Evolutionary conservation across 495 filamentous ascomycete genomes (phyloP).

Genomic region (Talaromyces trachyspermus): DNA sequence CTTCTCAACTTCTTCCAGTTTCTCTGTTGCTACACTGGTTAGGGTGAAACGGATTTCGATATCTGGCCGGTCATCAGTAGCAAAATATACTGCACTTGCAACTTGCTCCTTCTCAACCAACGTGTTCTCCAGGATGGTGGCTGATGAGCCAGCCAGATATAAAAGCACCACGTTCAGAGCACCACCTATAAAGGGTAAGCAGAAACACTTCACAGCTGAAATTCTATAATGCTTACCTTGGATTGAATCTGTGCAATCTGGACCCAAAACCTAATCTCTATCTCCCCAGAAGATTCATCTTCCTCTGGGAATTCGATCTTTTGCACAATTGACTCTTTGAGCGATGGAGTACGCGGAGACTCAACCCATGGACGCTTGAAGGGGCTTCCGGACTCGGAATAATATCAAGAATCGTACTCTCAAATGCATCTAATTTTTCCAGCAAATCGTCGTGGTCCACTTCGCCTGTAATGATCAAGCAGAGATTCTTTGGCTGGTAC

Average conservation of each 20-base stretch:
- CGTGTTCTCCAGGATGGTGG: slow-evolving; percentile 82
- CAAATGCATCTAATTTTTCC: slow-evolving; percentile 75
- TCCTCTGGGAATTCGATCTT: slow-evolving; percentile 92
- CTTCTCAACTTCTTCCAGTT: slow-evolving; percentile 73
- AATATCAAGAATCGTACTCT: slow-evolving; percentile 73
- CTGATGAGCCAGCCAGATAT: slow-evolving; percentile 87
- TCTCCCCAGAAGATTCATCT: slow-evolving; percentile 85
- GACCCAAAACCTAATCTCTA: slow-evolving; percentile 81
- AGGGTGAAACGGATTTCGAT: slow-evolving; percentile 76
- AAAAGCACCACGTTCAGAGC: slow-evolving; percentile 70
- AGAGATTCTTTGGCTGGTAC: slow-evolving; percentile 97
- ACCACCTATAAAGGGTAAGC: slow-evolving; percentile 34
- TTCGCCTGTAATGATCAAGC: slow-evolving; percentile 81
- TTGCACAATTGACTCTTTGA: slow-evolving; percentile 62
- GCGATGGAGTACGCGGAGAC: slow-evolving; percentile 63
- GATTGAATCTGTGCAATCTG: slow-evolving; percentile 58
- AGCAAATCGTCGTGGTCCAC: slow-evolving; percentile 77
- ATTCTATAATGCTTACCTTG: slow-evolving; percentile 32
- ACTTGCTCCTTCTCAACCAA: slow-evolving; percentile 92
- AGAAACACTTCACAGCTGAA: neutral
- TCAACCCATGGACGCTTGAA: slow-evolving; percentile 91
- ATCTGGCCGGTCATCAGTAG: slow-evolving; percentile 68
- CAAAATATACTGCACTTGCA: slow-evolving; percentile 72
- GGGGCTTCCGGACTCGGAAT: slow-evolving; percentile 66
- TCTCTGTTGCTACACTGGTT: slow-evolving; percentile 78